phyloP scores from a whole-genome alignment of 2,329 filamentous ascomycete genomes.

The Sordariomycetes sp. region DNA sequence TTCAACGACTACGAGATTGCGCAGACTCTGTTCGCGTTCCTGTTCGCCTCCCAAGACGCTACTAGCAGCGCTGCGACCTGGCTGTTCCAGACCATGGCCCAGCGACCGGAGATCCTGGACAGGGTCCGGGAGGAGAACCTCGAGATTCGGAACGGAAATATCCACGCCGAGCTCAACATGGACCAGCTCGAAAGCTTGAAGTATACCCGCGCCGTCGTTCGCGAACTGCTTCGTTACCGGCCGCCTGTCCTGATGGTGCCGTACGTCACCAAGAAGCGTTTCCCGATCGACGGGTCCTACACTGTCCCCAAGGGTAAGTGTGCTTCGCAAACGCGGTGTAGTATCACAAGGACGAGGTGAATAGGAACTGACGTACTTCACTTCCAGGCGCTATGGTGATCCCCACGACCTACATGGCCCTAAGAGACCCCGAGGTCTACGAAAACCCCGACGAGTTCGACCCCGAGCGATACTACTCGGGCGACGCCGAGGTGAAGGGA shows the following conservation, averaged over 20 bases:
- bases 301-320: conserved; percentile 75
- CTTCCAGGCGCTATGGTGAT: conserved; percentile 74
- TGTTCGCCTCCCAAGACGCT: conserved; percentile 95
- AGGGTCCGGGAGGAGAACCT: conserved; percentile 89
- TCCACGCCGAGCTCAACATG: conserved; percentile 60
- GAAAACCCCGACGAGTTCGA: conserved; percentile 80
- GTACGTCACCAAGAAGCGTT: conserved; percentile 88
- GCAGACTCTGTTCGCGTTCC: conserved; percentile 89
- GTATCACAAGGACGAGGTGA: not conserved
- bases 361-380: conserved; percentile 10
- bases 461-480: conserved; percentile 83
- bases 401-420: conserved; percentile 79
- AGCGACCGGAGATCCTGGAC: conserved; percentile 85
- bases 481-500: conserved; percentile 75
- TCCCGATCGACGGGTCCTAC: conserved; percentile 79
- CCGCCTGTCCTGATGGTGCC: conserved; percentile 97
- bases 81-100: conserved; percentile 89
- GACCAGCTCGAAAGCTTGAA: conserved; percentile 81
- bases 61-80: conserved; percentile 89
- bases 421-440: conserved; percentile 89
- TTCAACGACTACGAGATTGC: conserved; percentile 88
- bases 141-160: conserved; percentile 62
- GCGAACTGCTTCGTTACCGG: conserved; percentile 84
- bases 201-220: conserved; percentile 86
- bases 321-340: not conserved